Conservation (phyloP, 192 early-diverging fungal species). For the Coemansia sp. region DNA sequence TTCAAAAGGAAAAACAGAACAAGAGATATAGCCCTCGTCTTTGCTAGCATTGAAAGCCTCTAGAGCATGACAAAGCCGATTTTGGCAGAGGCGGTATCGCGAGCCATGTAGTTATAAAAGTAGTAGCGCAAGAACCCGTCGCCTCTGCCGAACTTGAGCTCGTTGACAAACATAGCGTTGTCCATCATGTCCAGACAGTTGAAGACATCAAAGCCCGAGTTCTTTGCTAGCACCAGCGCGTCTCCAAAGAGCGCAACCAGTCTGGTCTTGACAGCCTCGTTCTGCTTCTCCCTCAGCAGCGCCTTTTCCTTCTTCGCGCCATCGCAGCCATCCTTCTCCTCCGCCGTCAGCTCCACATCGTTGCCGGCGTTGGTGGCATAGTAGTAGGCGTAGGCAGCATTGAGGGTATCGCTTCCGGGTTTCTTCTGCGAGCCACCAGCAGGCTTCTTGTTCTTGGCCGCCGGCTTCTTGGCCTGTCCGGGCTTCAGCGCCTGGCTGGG, state of each 20-base stretch:
- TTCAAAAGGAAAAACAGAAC: neutral
- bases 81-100: conserved; percentile 63
- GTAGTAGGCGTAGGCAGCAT: conserved; percentile 95
- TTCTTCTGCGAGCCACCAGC: conserved; percentile 1
- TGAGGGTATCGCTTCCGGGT: conserved; percentile 45
- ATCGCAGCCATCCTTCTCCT: conserved; percentile 41
- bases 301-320: conserved; percentile 51
- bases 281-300: conserved; percentile 33
- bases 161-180: conserved; percentile 75
- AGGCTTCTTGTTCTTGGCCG: conserved; percentile 2
- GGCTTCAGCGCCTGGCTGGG: conserved; percentile 88
- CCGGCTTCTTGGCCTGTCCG: conserved; percentile 10
- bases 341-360: conserved; percentile 27
- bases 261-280: conserved; percentile 53
- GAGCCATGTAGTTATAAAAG: conserved; percentile 92
- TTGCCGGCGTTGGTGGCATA: conserved; percentile 68
- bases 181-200: conserved; percentile 94
- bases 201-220: conserved; percentile 86
- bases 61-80: conserved; percentile 91
- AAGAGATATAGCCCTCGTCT: neutral
- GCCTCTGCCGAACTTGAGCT: conserved; percentile 88
- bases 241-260: conserved; percentile 71
- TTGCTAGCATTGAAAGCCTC: neutral
- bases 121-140: conserved; percentile 96
- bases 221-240: conserved; percentile 71